Conservation (phyloP, 2,329 filamentous ascomycete genomes). For the Aspergillus sp. region DNA sequence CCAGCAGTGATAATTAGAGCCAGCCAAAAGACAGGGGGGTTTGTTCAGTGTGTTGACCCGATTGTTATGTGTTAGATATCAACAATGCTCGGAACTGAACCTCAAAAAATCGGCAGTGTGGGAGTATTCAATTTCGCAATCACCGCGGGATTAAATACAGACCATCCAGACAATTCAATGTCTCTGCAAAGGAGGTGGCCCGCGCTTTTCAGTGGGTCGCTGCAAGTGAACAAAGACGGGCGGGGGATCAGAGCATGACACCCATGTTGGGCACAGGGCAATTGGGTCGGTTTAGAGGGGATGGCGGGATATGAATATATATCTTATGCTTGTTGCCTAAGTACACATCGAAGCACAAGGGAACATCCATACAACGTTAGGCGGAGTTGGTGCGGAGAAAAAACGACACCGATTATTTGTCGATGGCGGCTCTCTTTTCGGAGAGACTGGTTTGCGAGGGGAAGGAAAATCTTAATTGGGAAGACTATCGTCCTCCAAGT, state of each 20-base stretch:
- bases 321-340: not conserved
- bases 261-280: not conserved
- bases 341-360: not conserved
- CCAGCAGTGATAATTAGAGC: not conserved
- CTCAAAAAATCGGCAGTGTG: not conserved
- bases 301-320: not conserved
- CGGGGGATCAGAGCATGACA: not conserved
- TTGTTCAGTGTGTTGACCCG: slow-evolving; percentile 1
- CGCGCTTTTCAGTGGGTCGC: slow-evolving; percentile 1
- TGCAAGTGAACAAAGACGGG: slow-evolving; percentile 5
- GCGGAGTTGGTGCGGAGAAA: slow-evolving; percentile 1
- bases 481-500: not conserved
- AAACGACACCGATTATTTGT: not conserved
- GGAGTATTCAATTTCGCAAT: slow-evolving; percentile 5
- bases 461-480: not conserved
- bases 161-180: slow-evolving; percentile 4
- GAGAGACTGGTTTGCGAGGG: not conserved
- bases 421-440: not conserved
- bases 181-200: slow-evolving; percentile 7
- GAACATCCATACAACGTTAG: not conserved
- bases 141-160: slow-evolving; percentile 1
- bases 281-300: not conserved
- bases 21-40: not conserved
- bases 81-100: not conserved
- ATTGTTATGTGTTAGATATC: not conserved